Evolutionary conservation across 805 yeast genomes (phyloP).

Genomic region (Cyberlindnera euphorbiae): DNA sequence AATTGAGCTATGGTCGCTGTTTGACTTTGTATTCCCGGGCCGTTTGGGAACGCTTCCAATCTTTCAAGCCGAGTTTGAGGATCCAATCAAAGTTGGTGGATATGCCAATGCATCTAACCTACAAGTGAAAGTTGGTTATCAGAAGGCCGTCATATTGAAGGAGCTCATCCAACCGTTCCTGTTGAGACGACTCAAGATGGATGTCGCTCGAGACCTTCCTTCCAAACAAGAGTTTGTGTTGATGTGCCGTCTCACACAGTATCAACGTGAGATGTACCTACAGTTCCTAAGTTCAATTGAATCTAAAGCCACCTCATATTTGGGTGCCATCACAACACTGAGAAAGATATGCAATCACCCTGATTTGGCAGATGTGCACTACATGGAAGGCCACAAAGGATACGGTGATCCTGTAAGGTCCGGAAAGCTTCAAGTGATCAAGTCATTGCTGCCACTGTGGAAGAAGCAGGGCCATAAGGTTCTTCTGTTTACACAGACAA

Average conservation of each 20-base stretch:
- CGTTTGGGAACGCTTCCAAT: conserved; percentile 92
- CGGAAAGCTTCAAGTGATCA: conserved; percentile 89
- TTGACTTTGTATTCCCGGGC: conserved; percentile 95
- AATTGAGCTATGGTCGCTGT: conserved; percentile 88
- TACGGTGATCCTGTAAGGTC: conserved; percentile 61
- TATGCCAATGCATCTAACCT: conserved; percentile 95
- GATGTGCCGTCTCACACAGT: conserved; percentile 78
- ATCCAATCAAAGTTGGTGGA: conserved; percentile 95
- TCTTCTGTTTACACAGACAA: conserved; percentile 84
- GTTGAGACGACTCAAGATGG: conserved; percentile 80
- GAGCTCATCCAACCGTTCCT: conserved; percentile 89
- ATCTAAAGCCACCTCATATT: conserved; percentile 67
- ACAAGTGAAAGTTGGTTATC: conserved; percentile 93
- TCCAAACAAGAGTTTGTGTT: conserved; percentile 90
- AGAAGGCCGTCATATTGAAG: conserved; percentile 87
- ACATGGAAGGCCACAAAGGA: conserved; percentile 25
- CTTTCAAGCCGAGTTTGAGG: conserved; percentile 85
- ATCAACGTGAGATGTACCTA: conserved; percentile 70
- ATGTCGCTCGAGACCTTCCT: conserved; percentile 93
- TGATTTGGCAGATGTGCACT: conserved; percentile 57
- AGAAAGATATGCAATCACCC: conserved; percentile 97
- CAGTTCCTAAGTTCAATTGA: conserved; percentile 76
- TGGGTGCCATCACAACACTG: conserved; percentile 85
- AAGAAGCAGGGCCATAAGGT: conserved; percentile 69
- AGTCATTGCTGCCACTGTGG: conserved; percentile 74